These are phyloP conservation scores for Immersiella caudata DNA, from an alignment of 495 filamentous ascomycete species.

Conservation along the genomic window DNA sequence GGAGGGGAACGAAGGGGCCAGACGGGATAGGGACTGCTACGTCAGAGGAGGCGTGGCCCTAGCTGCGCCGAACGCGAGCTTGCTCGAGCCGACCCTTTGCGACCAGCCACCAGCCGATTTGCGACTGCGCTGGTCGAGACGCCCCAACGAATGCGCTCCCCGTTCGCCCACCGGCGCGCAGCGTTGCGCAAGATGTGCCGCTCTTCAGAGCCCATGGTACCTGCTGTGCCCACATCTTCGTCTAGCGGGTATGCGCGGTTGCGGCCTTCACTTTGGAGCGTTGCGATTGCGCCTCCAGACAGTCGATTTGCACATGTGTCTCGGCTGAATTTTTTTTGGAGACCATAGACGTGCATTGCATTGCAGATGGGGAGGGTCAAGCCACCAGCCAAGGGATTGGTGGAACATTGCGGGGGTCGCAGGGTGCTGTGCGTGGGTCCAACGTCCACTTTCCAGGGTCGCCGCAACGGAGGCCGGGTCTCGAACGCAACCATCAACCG, in stretches of 20 bases:
- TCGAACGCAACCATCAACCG: neutral
- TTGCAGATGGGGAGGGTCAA: slow-evolving; percentile 1
- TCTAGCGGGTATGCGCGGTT: too few relatives aligned
- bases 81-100: slow-evolving; percentile 21
- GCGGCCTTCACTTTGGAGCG: neutral
- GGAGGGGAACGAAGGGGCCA: slow-evolving; percentile 20
- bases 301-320: neutral
- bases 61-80: slow-evolving; percentile 25
- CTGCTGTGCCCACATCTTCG: slow-evolving; percentile 12
- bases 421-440: neutral
- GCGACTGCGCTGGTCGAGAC: neutral
- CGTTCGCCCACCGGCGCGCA: neutral
- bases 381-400: neutral
- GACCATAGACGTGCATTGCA: neutral
- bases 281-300: neutral
- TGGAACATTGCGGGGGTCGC: slow-evolving; percentile 17
- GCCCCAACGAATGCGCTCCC: neutral
- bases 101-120: slow-evolving; percentile 12
- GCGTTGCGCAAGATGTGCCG: neutral
- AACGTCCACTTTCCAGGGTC: neutral
- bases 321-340: slow-evolving; percentile 11
- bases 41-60: slow-evolving; percentile 39
- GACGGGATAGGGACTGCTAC: slow-evolving; percentile 28
- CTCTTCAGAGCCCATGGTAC: slow-evolving; percentile 9
- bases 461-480: neutral